Conservation (phyloP, 202 grass and related monocot genomes). For the Musa balbisiana region DNA sequence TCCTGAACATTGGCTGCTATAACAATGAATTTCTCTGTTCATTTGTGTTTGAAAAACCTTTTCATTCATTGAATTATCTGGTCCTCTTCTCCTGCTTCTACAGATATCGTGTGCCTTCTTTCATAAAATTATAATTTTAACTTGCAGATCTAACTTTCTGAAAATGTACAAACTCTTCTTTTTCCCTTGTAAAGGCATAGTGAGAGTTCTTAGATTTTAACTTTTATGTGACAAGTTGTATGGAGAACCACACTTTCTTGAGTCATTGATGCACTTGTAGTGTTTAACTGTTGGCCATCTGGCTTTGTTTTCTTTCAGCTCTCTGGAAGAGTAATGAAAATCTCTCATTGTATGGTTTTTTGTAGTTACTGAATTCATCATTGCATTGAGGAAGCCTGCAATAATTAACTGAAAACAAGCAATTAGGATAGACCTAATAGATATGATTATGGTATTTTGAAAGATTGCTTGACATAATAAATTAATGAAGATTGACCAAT, state of each 20-base stretch:
- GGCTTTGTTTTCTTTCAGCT: too few relatives aligned
- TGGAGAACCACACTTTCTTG: too few relatives aligned
- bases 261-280: too few relatives aligned
- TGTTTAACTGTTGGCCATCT: too few relatives aligned
- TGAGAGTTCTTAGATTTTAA: neutral
- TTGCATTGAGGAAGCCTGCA: neutral
- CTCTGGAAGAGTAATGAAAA: neutral
- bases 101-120: neutral
- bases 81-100: neutral
- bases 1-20: neutral
- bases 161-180: neutral
- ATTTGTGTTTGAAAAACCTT: neutral
- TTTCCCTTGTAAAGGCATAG: neutral
- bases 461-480: neutral
- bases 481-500: slow-evolving; percentile 13
- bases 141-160: neutral
- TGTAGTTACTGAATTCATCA: neutral
- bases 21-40: neutral
- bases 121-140: neutral
- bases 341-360: neutral
- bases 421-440: neutral
- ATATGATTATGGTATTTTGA: neutral
- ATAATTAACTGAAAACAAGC: neutral
- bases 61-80: neutral
- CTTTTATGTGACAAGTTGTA: too few relatives aligned